A percentile compares a stretch with the other conserved stretches of the same genome.
Evolutionary conservation across 345 rosid genomes (phyloP).

Genomic region (Gossypium anomalum): DNA sequence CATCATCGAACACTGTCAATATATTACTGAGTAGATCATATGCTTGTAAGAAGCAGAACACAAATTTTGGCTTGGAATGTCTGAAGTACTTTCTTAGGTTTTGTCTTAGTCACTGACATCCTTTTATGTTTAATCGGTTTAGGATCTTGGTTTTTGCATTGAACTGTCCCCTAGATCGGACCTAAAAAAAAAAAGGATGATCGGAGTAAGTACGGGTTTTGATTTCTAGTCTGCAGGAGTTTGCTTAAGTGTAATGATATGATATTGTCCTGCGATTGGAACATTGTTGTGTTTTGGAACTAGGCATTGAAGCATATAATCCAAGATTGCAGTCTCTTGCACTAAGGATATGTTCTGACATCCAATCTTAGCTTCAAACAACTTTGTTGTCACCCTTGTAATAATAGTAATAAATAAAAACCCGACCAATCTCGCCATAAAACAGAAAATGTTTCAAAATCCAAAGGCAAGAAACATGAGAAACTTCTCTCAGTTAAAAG

Average conservation of each 20-base stretch:
- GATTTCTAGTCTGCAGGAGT: neutral
- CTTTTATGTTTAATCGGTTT: neutral
- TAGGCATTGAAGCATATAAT: neutral
- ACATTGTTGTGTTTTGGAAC: neutral
- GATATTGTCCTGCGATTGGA: neutral
- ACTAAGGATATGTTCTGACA: no score
- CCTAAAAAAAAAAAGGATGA: neutral
- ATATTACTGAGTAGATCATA: constrained; percentile 41
- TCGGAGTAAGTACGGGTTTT: neutral
- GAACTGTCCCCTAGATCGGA: neutral
- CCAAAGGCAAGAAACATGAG: neutral
- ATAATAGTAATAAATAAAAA: no score
- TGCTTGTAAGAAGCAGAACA: constrained; percentile 1
- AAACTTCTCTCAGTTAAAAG: constrained; percentile 30
- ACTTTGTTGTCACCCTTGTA: no score
- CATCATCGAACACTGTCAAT: constrained; percentile 67
- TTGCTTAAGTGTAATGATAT: neutral
- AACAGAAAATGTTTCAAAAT: neutral
- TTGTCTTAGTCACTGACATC: constrained; percentile 3
- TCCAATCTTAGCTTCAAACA: no score
- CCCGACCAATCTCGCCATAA: neutral
- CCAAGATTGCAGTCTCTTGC: neutral
- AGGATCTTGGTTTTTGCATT: neutral
- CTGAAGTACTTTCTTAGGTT: constrained; percentile 2
- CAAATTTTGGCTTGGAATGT: constrained; percentile 9